A percentile compares a stretch with the other conserved stretches of the same genome.
Evolutionary conservation across 2,329 filamentous ascomycete species (phyloP).

Genomic region (Fusarium albidum): DNA sequence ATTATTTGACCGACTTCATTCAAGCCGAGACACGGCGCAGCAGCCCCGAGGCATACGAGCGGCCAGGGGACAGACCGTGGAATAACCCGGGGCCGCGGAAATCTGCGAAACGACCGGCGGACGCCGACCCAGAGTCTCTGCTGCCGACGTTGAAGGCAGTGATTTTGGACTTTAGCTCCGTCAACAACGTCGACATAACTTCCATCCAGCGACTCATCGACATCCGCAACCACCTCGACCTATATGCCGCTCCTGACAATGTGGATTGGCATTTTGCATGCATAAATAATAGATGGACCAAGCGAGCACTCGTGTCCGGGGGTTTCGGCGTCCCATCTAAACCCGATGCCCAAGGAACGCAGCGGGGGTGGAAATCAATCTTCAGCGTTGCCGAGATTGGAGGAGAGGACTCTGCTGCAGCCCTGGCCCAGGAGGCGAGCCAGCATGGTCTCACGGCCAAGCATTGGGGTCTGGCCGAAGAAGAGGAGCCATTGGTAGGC

Average conservation of each 20-base stretch:
- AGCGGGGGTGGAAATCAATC: conserved; percentile 88
- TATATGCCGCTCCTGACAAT: conserved; percentile 78
- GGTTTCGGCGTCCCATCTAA: conserved; percentile 86
- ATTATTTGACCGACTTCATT: conserved; percentile 76
- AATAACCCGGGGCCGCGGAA: conserved; percentile 81
- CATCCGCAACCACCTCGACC: conserved; percentile 91
- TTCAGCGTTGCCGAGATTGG: conserved; percentile 92
- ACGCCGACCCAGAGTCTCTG: conserved; percentile 48
- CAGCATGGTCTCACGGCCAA: conserved; percentile 47
- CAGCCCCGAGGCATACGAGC: conserved; percentile 70
- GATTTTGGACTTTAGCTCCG: conserved; percentile 91
- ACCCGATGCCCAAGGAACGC: conserved; percentile 49
- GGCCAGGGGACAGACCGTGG: conserved; percentile 86
- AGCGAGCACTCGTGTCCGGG: conserved; percentile 84
- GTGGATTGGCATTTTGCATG: conserved; percentile 98
- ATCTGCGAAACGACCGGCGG: conserved; percentile 52
- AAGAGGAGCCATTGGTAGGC: conserved; percentile 49
- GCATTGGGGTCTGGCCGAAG: conserved; percentile 47
- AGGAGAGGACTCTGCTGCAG: conserved; percentile 73
- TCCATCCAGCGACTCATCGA: conserved; percentile 93
- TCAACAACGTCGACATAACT: conserved; percentile 94
- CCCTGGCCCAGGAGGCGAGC: conserved; percentile 69
- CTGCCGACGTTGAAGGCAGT: conserved; percentile 83
- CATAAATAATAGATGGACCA: conserved; percentile 91
- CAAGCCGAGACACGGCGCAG: conserved; percentile 79